Conservation (phyloP, 2,329 filamentous ascomycete species). For the Orbilia ellipsospora region DNA sequence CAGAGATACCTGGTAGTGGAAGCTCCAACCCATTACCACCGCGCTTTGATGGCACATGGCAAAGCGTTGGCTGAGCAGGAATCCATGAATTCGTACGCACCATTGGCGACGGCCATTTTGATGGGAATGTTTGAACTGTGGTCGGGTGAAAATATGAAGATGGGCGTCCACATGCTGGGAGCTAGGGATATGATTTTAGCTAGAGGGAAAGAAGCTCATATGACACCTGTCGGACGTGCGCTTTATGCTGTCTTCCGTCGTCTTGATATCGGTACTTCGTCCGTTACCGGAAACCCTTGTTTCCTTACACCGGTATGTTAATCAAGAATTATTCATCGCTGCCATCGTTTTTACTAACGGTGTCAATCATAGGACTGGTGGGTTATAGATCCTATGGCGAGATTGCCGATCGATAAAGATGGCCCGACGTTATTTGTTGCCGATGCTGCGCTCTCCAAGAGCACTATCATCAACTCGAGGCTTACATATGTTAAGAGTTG, state of each 20-base stretch:
- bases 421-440: slow-evolving; percentile 56
- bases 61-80: slow-evolving; percentile 55
- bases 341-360: background rate
- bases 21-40: slow-evolving; percentile 58
- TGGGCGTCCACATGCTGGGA: slow-evolving; percentile 59
- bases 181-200: slow-evolving; percentile 58
- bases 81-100: slow-evolving; percentile 54
- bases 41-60: slow-evolving; percentile 56
- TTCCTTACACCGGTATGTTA: slow-evolving; percentile 57
- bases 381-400: slow-evolving; percentile 58
- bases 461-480: slow-evolving; percentile 57
- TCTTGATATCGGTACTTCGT: slow-evolving; percentile 58
- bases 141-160: slow-evolving; percentile 59
- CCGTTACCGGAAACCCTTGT: slow-evolving; percentile 58
- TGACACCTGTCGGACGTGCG: slow-evolving; percentile 58
- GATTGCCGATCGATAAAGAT: slow-evolving; percentile 57
- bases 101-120: slow-evolving; percentile 58
- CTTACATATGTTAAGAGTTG: slow-evolving; percentile 58
- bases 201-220: slow-evolving; percentile 58
- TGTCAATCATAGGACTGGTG: slow-evolving; percentile 57
- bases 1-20: slow-evolving; percentile 56
- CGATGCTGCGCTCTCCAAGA: slow-evolving; percentile 57
- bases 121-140: slow-evolving; percentile 58
- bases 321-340: background rate
- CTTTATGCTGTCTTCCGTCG: slow-evolving; percentile 57